These are phyloP conservation scores for Sideroxylon spinosum DNA, from an alignment of 179 eudicot species.

Conservation along the genomic window DNA sequence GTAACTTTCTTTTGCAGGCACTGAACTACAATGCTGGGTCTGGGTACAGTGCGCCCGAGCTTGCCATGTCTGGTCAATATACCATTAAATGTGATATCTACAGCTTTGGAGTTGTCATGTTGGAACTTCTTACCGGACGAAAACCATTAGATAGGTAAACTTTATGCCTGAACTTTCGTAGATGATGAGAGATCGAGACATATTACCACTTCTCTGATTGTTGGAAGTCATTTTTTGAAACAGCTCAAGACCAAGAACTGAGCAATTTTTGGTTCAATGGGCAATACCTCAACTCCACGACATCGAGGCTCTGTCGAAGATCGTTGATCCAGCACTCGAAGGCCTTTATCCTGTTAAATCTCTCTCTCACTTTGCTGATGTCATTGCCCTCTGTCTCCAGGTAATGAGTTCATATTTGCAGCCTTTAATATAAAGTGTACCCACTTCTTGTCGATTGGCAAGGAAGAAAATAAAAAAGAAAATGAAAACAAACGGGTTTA, in stretches of 20 bases:
- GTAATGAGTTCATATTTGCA: slow-evolving; percentile 27
- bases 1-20: slow-evolving; percentile 36
- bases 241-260: slow-evolving; percentile 84
- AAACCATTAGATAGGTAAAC: slow-evolving; percentile 86
- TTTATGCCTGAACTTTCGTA: too few species aligned
- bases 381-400: slow-evolving; percentile 96
- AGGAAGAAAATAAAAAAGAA: too few species aligned
- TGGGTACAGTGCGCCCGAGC: slow-evolving; percentile 81
- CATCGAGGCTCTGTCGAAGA: slow-evolving; percentile 85
- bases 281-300: slow-evolving; percentile 98
- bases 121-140: slow-evolving; percentile 91
- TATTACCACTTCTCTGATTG: too few species aligned
- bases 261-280: slow-evolving; percentile 94
- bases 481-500: too few species aligned
- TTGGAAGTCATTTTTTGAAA: not conserved
- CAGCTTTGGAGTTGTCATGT: slow-evolving; percentile 93
- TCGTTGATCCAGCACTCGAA: slow-evolving; percentile 90
- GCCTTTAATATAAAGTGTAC: too few species aligned
- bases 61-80: slow-evolving; percentile 63
- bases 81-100: slow-evolving; percentile 91
- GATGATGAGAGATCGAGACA: too few species aligned
- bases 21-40: slow-evolving; percentile 55
- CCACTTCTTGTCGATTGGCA: too few species aligned
- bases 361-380: slow-evolving; percentile 91
- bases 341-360: slow-evolving; percentile 95